Evolutionary conservation across 106 monocot species (phyloP), one percentile per base, ranked within the genome.

Genomic region (Agapanthus africanus): DNA sequence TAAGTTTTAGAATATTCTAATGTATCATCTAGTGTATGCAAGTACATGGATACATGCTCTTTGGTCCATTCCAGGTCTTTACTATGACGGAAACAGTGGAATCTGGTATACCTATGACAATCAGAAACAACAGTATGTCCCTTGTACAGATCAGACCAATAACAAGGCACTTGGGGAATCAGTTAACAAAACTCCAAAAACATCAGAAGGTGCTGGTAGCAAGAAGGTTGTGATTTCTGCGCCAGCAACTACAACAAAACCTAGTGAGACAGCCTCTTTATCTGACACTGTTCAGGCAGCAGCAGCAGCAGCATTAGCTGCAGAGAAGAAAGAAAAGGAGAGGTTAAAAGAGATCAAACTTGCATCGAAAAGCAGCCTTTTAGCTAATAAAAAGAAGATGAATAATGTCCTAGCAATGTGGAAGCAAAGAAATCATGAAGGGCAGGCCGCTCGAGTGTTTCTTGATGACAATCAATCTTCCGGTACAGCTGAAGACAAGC

Each of bases 371-470:
- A 85, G 80, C 67, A 99, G 79, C 66, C 80, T 99, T 65, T 27
- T 93, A 50, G 99, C 99, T 49, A 99, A 85, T 71, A 99, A 99
- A 73, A 99, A 99, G 73, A 99, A 99, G 57, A 99, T 99, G 87
- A 99, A 85, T 69, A 90, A 90, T 83, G 90, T 90, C 30, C 71
- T 99, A 72, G 87, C 82, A 18, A 87, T 99, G 84, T 99, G 99
- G 99, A 99, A 99, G 57, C 92, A 99, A 76, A 90, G 93, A 46
- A 99, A 87, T 79, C 80, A 83, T 65, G 99, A 99, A 59, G 84
- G 88, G 22, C 91, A 91, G 79, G 67, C 86, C 63, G 83, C 83
- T 33, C 90, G 82, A 63, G 77, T 87, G 54, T 80, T 85, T 80
- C 79, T 90, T 66, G 91, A 94, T 73, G 87, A 94, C 52, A 83